These are phyloP conservation scores for Phytophthora pluvialis DNA, from an alignment of 352 stramenopile genomes.

Conservation along the genomic window DNA sequence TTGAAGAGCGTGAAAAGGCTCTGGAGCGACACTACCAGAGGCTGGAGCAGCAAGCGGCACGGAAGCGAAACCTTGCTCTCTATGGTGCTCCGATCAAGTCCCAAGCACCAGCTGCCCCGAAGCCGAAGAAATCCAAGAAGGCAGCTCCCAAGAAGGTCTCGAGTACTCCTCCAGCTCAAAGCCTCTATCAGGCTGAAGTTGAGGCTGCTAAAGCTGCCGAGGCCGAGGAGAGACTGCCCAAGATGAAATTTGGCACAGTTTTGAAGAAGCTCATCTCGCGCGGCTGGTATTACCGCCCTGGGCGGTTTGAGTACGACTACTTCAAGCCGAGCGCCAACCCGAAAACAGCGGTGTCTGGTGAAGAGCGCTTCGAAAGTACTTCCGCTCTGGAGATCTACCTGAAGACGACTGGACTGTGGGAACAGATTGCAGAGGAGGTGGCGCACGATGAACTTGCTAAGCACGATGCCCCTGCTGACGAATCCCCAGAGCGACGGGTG, in stretches of 20 bases:
- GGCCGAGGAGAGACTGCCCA: constrained; percentile 24
- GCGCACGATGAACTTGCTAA: constrained; percentile 28
- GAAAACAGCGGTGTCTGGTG: constrained; percentile 56
- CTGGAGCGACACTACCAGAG: constrained; percentile 46
- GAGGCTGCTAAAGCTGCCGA: constrained; percentile 21
- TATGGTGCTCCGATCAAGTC: constrained; percentile 13
- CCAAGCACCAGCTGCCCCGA: constrained; percentile 11
- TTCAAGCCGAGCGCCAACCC: constrained; percentile 69
- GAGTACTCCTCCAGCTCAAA: constrained; percentile 20
- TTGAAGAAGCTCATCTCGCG: constrained; percentile 56
- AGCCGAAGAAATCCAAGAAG: constrained; percentile 40
- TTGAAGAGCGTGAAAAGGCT: constrained; percentile 57
- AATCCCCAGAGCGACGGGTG: constrained; percentile 12
- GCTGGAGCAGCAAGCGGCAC: constrained; percentile 39
- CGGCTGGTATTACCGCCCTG: constrained; percentile 74
- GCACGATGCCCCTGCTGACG: constrained; percentile 2
- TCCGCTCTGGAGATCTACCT: constrained; percentile 72
- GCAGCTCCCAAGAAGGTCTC: constrained; percentile 28
- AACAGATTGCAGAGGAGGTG: constrained; percentile 51
- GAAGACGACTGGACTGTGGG: constrained; percentile 67
- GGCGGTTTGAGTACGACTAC: constrained; percentile 87
- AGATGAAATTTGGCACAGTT: constrained; percentile 67
- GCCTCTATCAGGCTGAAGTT: constrained; percentile 34
- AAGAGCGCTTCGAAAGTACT: constrained; percentile 82
- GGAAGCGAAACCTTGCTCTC: constrained; percentile 30